Evolutionary conservation across 805 yeast species (phyloP).

Genomic region (Barnettozyma vustinii): DNA sequence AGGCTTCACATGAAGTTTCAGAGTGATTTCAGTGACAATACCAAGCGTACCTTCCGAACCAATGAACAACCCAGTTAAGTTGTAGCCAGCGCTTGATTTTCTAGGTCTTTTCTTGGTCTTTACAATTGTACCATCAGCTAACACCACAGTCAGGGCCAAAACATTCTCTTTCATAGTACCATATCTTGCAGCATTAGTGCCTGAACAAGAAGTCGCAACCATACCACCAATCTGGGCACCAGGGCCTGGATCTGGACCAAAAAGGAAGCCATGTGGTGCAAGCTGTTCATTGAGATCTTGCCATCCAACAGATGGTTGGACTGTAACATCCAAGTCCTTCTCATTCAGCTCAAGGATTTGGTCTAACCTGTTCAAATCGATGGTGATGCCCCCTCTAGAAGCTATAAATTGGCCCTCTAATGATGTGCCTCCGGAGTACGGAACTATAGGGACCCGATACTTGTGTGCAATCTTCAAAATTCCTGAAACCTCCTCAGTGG

Average conservation of each 20-base stretch:
- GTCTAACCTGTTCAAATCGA: conserved; percentile 60
- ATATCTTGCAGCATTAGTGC: conserved; percentile 72
- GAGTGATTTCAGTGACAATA: conserved; percentile 70
- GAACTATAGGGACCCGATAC: conserved; percentile 64
- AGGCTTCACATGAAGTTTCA: conserved; percentile 64
- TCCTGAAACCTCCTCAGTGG: conserved; percentile 61
- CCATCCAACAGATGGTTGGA: conserved; percentile 81
- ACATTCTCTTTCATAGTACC: conserved; percentile 80
- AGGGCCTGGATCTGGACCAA: conserved; percentile 79
- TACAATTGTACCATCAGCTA: conserved; percentile 74
- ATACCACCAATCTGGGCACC: conserved; percentile 80
- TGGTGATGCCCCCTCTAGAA: conserved; percentile 60
- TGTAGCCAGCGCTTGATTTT: conserved; percentile 77
- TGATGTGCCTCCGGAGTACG: conserved; percentile 74
- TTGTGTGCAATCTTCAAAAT: conserved; percentile 58
- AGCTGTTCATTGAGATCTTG: conserved; percentile 55
- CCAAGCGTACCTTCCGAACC: conserved; percentile 83
- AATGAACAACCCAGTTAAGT: conserved; percentile 65
- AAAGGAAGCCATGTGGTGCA: conserved; percentile 44
- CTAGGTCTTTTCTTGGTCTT: conserved; percentile 73
- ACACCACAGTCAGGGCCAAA: conserved; percentile 61
- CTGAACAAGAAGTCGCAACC: conserved; percentile 74
- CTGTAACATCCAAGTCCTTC: conserved; percentile 64
- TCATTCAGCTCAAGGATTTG: conserved; percentile 49
- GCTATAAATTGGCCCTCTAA: conserved; percentile 79